Evolutionary conservation across 2,329 filamentous ascomycete species (phyloP).

Genomic region (Sodiomyces alkalinus): DNA sequence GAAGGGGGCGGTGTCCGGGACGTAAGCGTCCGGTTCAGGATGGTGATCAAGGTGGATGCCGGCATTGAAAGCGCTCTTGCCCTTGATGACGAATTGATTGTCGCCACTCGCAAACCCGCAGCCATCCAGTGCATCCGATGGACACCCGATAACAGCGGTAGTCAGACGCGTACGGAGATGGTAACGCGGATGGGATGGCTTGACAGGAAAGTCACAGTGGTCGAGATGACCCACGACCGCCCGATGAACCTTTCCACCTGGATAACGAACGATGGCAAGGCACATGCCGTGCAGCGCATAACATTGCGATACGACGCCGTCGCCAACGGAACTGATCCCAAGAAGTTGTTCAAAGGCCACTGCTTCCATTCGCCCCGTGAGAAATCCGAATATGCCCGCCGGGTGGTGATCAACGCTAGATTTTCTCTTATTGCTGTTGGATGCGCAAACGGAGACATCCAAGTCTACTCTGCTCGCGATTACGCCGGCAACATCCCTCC

Average conservation of each 20-base stretch:
- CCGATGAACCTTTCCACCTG: slow-evolving; percentile 94
- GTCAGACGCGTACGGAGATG: slow-evolving; percentile 81
- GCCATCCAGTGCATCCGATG: slow-evolving; percentile 96
- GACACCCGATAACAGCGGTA: slow-evolving; percentile 68
- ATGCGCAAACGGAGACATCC: slow-evolving; percentile 62
- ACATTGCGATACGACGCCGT: slow-evolving; percentile 14
- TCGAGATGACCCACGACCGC: slow-evolving; percentile 82
- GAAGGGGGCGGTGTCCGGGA: slow-evolving; percentile 74
- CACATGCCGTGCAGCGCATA: slow-evolving; percentile 76
- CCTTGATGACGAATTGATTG: slow-evolving; percentile 81
- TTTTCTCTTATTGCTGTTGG: slow-evolving; percentile 89
- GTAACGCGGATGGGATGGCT: slow-evolving; percentile 79
- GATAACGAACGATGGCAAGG: slow-evolving; percentile 77
- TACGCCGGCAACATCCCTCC: slow-evolving; percentile 84
- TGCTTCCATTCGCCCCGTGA: slow-evolving; percentile 68
- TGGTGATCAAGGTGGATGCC: slow-evolving; percentile 96
- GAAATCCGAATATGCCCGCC: slow-evolving; percentile 45
- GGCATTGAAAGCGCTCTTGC: slow-evolving; percentile 81
- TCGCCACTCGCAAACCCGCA: slow-evolving; percentile 79
- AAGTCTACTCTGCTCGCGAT: slow-evolving; percentile 85
- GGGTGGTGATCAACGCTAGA: slow-evolving; percentile 77
- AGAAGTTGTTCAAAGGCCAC: slow-evolving; percentile 72
- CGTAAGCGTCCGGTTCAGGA: slow-evolving; percentile 80
- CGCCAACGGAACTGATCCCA: slow-evolving; percentile 31
- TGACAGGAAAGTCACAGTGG: slow-evolving; percentile 58